These are phyloP conservation scores for Suhomyces chickasaworum DNA, from an alignment of 1,139 yeast species.

Conservation along the genomic window DNA sequence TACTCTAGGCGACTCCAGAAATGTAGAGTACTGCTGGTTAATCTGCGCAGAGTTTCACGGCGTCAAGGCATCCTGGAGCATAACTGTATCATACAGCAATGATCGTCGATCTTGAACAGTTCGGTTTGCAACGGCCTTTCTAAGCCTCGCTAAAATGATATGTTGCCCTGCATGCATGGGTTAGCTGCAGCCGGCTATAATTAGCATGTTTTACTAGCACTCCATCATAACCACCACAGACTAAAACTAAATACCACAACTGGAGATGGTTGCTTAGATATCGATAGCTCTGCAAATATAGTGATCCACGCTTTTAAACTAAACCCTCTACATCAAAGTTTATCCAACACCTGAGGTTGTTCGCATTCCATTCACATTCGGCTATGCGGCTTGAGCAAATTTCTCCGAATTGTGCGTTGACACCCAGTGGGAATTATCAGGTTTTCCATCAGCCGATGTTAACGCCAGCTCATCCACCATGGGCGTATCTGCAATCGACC, in stretches of 20 bases:
- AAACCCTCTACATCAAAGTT: no score
- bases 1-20: not conserved
- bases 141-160: not conserved
- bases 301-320: no score
- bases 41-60: no score
- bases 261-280: not conserved
- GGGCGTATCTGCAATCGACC: not conserved
- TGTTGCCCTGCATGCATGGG: not conserved
- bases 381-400: not conserved
- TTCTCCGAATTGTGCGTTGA: not conserved
- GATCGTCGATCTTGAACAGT: not conserved
- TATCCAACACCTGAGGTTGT: not conserved
- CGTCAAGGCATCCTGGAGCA: no score
- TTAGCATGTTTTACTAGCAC: not conserved
- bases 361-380: not conserved
- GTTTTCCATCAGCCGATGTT: not conserved
- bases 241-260: not conserved
- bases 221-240: not conserved
- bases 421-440: not conserved
- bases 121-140: not conserved
- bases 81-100: not conserved
- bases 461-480: not conserved
- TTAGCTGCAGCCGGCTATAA: not conserved
- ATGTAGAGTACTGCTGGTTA: not conserved
- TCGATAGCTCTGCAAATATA: no score